Evolutionary conservation across 2,329 filamentous ascomycete species (phyloP), one percentile per base, ranked within the genome.

Genomic region (Epichloe brachyelytri): DNA sequence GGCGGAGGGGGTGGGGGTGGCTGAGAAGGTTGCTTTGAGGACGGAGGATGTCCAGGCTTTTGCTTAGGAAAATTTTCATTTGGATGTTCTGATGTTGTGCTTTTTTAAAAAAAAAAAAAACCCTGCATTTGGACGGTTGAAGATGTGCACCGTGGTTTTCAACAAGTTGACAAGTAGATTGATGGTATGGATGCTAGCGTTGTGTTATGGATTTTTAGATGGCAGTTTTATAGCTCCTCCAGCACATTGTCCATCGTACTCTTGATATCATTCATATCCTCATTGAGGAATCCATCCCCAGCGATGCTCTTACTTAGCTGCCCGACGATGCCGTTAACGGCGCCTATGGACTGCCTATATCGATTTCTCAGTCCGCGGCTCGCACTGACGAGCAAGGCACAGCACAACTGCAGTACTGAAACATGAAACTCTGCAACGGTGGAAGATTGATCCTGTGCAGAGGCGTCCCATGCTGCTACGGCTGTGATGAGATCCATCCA

Each of bases 401-500:
- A 71, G 20, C 74, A 76, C 1, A 84, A 70, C 61, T 82, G 78
- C 48, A 83, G 60, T 30, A 72, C 70, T 2, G 76, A 76, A 4
- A 78, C 66, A 44, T 74, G 68, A 48, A 78, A 72, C 52, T 82
- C 79, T n/a, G 66, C 62, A 3, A 70, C 60, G 0, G 58, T 48
- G 6, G 55, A 46, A 2, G 58, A 47, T 45, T 53, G 55, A 20
- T 58, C 58, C 48, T 58, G 56, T 51, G 65, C 59, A 11, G 73
- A 65, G 0, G 69, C 60, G 43, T 71, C 59, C 71, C 72, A 76
- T 4, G 71, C 74, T 2, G 78, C 74, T 1, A 76, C 70, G 1
- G 62, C 61, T 2, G 74, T 78, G 36, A 82, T 69, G 7, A 77
- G 55, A 36, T 71, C 68, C 71, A 83, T 76, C 79, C 80, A 82